Evolutionary conservation across 208 protist species (phyloP).

Genomic region (Leishmania turanica): DNA sequence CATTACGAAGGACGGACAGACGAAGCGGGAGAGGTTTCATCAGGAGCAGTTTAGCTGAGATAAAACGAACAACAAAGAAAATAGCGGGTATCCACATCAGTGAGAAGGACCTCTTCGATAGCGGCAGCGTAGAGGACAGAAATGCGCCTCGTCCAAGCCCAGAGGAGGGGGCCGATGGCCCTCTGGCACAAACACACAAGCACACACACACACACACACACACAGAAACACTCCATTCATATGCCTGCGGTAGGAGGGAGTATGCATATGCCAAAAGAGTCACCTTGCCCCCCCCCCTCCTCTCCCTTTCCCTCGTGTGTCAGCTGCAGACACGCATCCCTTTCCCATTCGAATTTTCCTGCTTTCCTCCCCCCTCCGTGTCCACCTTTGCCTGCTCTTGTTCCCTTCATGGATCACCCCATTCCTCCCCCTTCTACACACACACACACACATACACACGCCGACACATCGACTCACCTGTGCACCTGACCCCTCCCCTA

Average conservation of each 20-base stretch:
- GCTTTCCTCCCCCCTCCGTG: too few species aligned
- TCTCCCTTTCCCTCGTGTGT: not conserved
- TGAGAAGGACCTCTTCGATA: not conserved
- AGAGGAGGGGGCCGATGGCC: not conserved
- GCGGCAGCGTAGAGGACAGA: not conserved
- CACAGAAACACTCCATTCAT: not conserved
- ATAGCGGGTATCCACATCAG: not conserved
- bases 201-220: not conserved
- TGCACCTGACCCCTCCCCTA: not conserved
- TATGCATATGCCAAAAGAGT: not conserved
- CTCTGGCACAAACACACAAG: too few species aligned
- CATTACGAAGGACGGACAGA: slow-evolving; percentile 77
- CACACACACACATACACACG: not conserved
- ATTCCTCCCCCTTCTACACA: not conserved
- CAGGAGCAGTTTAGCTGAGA: slow-evolving; percentile 35
- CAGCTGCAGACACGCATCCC: not conserved
- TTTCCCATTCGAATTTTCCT: not conserved
- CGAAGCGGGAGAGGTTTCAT: slow-evolving; percentile 50
- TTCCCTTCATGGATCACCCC: not conserved
- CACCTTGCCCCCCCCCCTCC: too few species aligned
- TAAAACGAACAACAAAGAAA: not conserved
- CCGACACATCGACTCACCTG: not conserved
- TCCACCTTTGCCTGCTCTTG: not conserved
- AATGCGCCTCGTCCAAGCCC: not conserved
- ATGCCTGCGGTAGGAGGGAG: not conserved